Evolutionary conservation across 495 filamentous ascomycete species (phyloP), one percentile per base, ranked within the genome.

Genomic region (Pyrenopolyporus hunteri): DNA sequence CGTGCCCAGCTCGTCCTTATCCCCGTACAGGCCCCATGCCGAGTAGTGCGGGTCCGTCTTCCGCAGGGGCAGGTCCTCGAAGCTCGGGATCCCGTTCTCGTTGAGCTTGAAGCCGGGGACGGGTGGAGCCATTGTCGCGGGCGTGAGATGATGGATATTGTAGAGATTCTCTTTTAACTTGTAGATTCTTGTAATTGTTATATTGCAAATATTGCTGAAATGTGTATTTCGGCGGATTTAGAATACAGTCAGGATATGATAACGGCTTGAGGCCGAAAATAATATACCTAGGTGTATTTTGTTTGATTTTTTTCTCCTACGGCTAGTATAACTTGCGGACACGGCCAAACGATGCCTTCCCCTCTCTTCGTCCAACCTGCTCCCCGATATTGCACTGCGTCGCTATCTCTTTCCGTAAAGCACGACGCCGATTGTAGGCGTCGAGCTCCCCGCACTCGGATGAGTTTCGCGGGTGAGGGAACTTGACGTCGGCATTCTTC

Each of bases 21-120:
- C 62, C n/a, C 80, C 79, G 64, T 79, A 82, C 0, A 82, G 61
- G 1, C 78, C 75, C 79, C 80, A 82, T 8, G 81, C 80, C 6
- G 78, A 74, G 20, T 54, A 66, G 13, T 68, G 70, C 9, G 80
- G 79, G 37, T 79, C 74, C 14, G 64, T 67, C 32, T 69, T 44
- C n/a, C 73, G 64, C 6, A 80, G 54, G 1, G 80, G 76, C 1
- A 81, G 74, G 45, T 69, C 63, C n/a, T 78, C 72, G 55, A 81
- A 81, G 52, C 48, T 40, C 4, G 76, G 75, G 47, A 78, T 70
- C 37, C 73, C 71, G 64, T 77, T 76, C 10, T 66, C 67, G 49
- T 77, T 75, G n/a, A 78, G 56, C 55, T 70, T 73, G 64, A 67
- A 64, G n/a, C 65, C 70, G 39, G 65, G 16, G 11, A 43, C 63